Evolutionary conservation across 2,329 filamentous ascomycete genomes (phyloP), one percentile per base, ranked within the genome.

Genomic region (Trichoderma oligosporum): DNA sequence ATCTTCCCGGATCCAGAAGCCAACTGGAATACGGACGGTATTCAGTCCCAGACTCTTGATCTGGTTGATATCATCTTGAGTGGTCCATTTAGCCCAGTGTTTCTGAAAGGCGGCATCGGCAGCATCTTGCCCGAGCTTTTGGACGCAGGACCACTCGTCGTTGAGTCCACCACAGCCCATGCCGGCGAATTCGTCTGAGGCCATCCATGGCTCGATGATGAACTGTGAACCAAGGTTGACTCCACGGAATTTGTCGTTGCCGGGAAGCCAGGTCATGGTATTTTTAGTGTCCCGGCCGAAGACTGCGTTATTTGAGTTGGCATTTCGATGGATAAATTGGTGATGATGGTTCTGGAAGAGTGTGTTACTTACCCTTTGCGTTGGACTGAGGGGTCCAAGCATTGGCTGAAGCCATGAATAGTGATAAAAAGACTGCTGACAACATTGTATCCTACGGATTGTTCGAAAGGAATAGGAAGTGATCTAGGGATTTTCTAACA

Each of bases 141-240:
- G 39, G 3, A 66, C 65, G 12, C 66, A 68, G 0, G 54, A 41
- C 64, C 65, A 68, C 7, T 68, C 65, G 0, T 67, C 65, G 12
- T 67, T 63, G 8, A 62, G 61, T 1, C 56, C 58, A 8, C 53
- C 58, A 18, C 66, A 68, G n/a, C 64, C 65, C 66, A 68, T 67
- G 11, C 22, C 41, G 3, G 58, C 55, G 62, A 63, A 68, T 9
- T 61, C 59, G 1, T 62, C 62, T 27, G 61, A 60, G 0, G 63
- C 63, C 62, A 67, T 65, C 65, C 66, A 68, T 22, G 62, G 61
- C 22, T 68, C 65, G 8, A 68, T 51, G 24, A 68, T 64, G 60
- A 66, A 68, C 1, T 66, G 65, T 0, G 64, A 68, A 2, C 64
- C 66, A 0, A 67, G 62, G 1, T 67, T 67, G 44, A 67, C 66